These are phyloP conservation scores for Cladobotryum protrusum DNA, from an alignment of 2,329 filamentous ascomycete genomes.

Conservation along the genomic window DNA sequence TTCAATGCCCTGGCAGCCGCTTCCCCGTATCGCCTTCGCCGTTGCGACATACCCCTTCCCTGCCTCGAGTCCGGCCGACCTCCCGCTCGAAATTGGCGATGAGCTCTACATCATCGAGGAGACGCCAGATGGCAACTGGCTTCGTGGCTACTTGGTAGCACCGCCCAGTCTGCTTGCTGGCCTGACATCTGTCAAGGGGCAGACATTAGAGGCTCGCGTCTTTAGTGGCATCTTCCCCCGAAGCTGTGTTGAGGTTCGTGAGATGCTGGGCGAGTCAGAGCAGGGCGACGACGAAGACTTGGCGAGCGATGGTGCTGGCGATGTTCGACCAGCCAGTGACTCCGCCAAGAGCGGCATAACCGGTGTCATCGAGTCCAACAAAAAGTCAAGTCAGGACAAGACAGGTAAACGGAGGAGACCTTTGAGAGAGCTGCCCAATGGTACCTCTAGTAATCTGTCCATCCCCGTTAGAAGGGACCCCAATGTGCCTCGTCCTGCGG, in stretches of 20 bases:
- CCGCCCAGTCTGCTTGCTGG: conserved; percentile 89
- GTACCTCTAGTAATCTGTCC: conserved; percentile 37
- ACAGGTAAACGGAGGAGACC: conserved; percentile 23
- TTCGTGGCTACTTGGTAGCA: conserved; percentile 89
- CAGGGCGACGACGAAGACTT: conserved; percentile 39
- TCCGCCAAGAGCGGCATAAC: conserved; percentile 50
- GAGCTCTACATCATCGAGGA: conserved; percentile 99
- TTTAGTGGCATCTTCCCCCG: conserved; percentile 98
- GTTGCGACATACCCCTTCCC: conserved; percentile 93
- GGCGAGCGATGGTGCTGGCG: conserved; percentile 27
- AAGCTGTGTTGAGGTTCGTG: conserved; percentile 89
- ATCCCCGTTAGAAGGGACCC: conserved; percentile 54
- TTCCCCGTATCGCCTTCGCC: conserved; percentile 95
- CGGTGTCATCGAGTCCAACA: conserved; percentile 30
- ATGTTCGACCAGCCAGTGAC: conserved; percentile 34
- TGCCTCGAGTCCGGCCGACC: conserved; percentile 78
- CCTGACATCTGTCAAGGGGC: conserved; percentile 81
- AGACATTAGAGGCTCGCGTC: conserved; percentile 89
- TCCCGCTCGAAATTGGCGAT: conserved; percentile 95
- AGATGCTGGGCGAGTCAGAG: conserved; percentile 75
- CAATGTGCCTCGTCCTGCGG: conserved; percentile 68
- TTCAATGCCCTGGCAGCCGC: conserved; percentile 90
- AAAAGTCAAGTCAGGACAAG: conserved; percentile 28
- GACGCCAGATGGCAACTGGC: conserved; percentile 86
- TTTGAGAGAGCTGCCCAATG: conserved; percentile 34